Base-by-base conservation (phyloP, 768 basidiomycete species). In the Hygrocybe coccinea region DNA sequence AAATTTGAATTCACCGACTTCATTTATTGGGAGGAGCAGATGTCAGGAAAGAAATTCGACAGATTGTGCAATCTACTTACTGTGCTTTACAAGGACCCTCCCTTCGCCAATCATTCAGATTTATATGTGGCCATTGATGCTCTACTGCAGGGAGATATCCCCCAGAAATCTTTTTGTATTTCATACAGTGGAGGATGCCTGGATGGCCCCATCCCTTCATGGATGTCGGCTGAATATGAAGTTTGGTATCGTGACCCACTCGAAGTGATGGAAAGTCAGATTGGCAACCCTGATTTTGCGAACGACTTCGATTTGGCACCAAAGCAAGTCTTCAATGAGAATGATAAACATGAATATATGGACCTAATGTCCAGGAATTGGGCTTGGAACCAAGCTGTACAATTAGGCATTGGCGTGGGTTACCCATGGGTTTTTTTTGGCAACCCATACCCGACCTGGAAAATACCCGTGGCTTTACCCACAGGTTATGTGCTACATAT, bases 321-420 rank as follows among this genome's bases (percentile, higher is more conserved):
- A 0, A 68, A 69, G 43, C 56, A 62, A 11, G 63, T 67, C 5
- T 59, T 60, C 33, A 66, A 68, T 17, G 46, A 54, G 0, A 48
- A 64, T 11, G 69, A 65, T 0, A 62, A 66, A 19, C 56, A 68
- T 0, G 62, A 60, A 8, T 74, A 61, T 51, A 44, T 37, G 2
- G 64, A 77, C 60, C 59, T 79, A n/a, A 73, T 76, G 71, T 74
- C 72, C 0, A 72, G 65, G 5, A 54, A 71, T 54, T 74, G 71
- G 71, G 63, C 67, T 2, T 69, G 64, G 62, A 59, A 59, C 12
- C 62, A 75, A 58, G 68, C 71, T 4, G 73, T 74, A 58, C 6
- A 60, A 50, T 35, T n/a, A n/a, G n/a, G n/a, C n/a, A n/a, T n/a
- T n/a, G n/a, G n/a, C n/a, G n/a, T n/a, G n/a, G n/a, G n/a, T n/a